Base-by-base conservation (phyloP, 805 yeast species). In the Saccharomyces paradoxus region DNA sequence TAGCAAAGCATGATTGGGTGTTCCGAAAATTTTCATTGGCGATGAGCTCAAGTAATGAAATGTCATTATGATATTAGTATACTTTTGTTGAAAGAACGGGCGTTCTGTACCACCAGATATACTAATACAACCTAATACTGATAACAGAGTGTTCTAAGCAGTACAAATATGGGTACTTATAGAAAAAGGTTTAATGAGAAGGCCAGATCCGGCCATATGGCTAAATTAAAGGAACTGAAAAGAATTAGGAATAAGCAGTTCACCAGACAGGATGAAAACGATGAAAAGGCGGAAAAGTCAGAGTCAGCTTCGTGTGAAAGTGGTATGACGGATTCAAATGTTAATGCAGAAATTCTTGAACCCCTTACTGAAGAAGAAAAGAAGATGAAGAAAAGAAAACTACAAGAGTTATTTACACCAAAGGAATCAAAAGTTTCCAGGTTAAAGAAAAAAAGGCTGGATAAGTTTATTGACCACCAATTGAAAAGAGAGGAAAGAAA, bases 391-490 rank as follows among this genome's bases (percentile, higher is more conserved):
- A 88, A 87, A 66, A 72, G 92, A 51, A 81, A 80, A 58, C 65
- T 91, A 49, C 81, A 83, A 56, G 78, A 81, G 28, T 69, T 83
- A 7, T 74, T 86, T 54, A 69, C 77, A 28, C 84, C 88, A 48
- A 74, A 79, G 53, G 92, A 88, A 56, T 65, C 83, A 13, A 89
- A 89, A 64, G 70, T 87, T 41, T 82, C 91, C 0, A 74, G 82
- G 50, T 79, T 85, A 50, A 86, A 92, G 74, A 80, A 77, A 76
- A 80, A 82, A 87, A 73, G 98, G 55, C 72, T 92, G 48, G 97
- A 92, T 58, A 92, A 92, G 70, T 92, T 89, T 69, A 89, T 92
- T 41, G 96, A 90, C 55, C 96, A 88, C 71, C 97, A 90, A 67
- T 66, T 90, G 61, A 86, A 86, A 63, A 76, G 95, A 65, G 96